phyloP scores from a whole-genome alignment of 2,329 filamentous ascomycete genomes.

The Fusarium napiforme region DNA sequence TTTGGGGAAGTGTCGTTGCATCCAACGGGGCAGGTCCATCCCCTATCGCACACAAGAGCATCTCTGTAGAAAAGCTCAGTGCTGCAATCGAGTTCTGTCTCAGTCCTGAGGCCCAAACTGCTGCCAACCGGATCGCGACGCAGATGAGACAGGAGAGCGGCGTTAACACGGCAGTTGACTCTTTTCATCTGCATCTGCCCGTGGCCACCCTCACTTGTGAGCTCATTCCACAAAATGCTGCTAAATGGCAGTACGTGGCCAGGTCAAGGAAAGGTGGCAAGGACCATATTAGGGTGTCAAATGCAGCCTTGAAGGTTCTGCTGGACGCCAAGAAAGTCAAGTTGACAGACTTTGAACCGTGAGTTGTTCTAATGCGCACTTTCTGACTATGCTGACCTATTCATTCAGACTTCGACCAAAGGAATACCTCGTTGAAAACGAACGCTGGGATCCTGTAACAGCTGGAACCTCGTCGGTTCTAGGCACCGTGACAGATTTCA shows the following conservation, averaged over 20 bases:
- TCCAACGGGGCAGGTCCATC: constrained; percentile 12
- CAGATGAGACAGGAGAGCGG: constrained; percentile 15
- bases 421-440: not conserved
- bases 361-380: not conserved
- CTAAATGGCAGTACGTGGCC: not conserved
- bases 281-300: not conserved
- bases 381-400: too few species aligned
- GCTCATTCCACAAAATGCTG: not conserved
- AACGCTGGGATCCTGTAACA: not conserved
- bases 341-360: not conserved
- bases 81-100: constrained; percentile 35
- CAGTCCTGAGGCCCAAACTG: constrained; percentile 6
- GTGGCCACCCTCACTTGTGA: not conserved
- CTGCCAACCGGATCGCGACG: not conserved
- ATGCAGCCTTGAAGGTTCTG: not conserved
- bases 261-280: not conserved
- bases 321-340: not conserved
- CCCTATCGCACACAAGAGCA: constrained; percentile 9
- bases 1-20: constrained; percentile 25
- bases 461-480: not conserved
- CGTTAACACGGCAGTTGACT: not conserved
- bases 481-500: not conserved
- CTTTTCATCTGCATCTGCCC: constrained; percentile 11
- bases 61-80: constrained; percentile 29
- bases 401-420: not conserved